phyloP scores from a whole-genome alignment of 1,139 yeast genomes.

The Eremothecium gossypii region DNA sequence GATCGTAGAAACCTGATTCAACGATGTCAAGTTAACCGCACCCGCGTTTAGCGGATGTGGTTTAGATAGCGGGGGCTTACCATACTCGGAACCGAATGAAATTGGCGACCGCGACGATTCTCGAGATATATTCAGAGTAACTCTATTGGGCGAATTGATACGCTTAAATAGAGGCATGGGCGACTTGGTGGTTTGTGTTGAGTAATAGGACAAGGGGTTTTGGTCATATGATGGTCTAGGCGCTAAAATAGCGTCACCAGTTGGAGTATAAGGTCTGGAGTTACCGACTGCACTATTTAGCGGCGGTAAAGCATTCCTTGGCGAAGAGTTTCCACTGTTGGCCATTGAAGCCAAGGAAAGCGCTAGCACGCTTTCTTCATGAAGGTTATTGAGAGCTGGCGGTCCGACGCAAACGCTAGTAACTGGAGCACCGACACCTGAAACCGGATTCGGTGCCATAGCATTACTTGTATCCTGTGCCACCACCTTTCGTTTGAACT shows the following conservation, averaged over 20 bases:
- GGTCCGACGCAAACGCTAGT: constrained; percentile 3
- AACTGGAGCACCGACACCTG: constrained; percentile 3
- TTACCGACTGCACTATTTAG: constrained; percentile 17
- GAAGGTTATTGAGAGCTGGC: constrained; percentile 10
- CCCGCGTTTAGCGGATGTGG: constrained; percentile 15
- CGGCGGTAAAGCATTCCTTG: constrained; percentile 21
- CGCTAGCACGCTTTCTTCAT: constrained; percentile 30
- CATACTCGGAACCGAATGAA: constrained; percentile 17
- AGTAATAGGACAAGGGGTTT: constrained; percentile 15
- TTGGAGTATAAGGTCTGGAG: constrained; percentile 11
- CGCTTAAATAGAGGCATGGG: constrained; percentile 26
- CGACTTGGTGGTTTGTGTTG: constrained; percentile 8
- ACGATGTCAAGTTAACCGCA: constrained; percentile 13
- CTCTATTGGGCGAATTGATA: constrained; percentile 29
- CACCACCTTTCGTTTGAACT: constrained; percentile 18
- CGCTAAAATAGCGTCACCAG: constrained; percentile 14
- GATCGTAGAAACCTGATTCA: constrained; percentile 19
- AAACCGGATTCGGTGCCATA: constrained; percentile 2
- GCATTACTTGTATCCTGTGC: constrained; percentile 5
- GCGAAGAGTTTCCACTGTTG: constrained; percentile 29
- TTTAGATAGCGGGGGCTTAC: constrained; percentile 14
- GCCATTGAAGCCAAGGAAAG: constrained; percentile 30
- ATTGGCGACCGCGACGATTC: constrained; percentile 29
- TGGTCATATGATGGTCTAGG: constrained; percentile 19
- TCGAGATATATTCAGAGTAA: constrained; percentile 29